Evolutionary conservation across 2,329 filamentous ascomycete species (phyloP), one percentile per base, ranked within the genome.

Genomic region (Aspergillus fumigatiaffinis): DNA sequence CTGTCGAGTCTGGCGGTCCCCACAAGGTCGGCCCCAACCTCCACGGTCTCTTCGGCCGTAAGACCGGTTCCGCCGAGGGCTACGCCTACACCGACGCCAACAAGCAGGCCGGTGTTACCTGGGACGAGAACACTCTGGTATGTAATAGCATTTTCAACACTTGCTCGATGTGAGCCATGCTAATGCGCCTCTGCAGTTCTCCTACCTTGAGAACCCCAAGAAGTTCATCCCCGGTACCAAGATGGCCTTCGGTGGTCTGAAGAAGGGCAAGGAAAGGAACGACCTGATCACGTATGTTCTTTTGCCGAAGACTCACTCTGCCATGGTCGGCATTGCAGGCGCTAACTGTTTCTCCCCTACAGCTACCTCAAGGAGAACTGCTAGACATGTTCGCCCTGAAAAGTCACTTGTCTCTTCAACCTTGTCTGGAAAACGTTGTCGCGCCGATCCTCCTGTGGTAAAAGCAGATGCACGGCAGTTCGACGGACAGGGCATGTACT

Each of bases 141-240:
- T 58, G 85, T 76, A 14, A 9, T 17, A 9, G 10, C 21, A n/a
- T 10, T 49, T 35, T 2, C 32, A 12, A 12, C 9, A 44, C 41
- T 26, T 10, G 4, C 23, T 14, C 7, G 29, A 23, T 20, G 8
- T 20, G 46, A 21, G 41, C 20, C 10, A 29, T 58, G 44, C 66
- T 65, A 60, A 68, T 44, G 44, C 35, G 51, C 12, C 32, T 51
- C 20, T 64, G 51, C 70, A 92, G 90, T 97, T 96, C 82, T 85
- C 88, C 68, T 99, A 99, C 88, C 92, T 99, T 74, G 94, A 99
- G 87, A 97, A 97, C 89, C 94, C 94, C 82, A 99, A 99, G 89
- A 97, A 97, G 87, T 99, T 92, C 87, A 97, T 99, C 67, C 94
- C 94, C 70, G 94, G 94, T 71, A 99, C 94, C 83, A 99, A 97